phyloP scores from a whole-genome alignment of 768 basidiomycete genomes.

The Porpolomopsis calyptriformis region DNA sequence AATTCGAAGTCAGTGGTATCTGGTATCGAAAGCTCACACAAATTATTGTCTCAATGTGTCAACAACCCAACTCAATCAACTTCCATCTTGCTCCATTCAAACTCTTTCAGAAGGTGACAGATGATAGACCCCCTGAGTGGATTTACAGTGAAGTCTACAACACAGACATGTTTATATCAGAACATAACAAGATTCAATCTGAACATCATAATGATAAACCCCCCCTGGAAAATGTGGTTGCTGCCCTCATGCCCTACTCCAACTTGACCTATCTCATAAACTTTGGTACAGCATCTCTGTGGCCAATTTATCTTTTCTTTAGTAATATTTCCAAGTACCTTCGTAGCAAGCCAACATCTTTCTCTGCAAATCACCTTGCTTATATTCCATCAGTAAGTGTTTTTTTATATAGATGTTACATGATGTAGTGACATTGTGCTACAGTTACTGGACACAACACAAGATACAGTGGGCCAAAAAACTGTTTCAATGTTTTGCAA shows the following conservation, averaged over 20 bases:
- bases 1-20: no score
- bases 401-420: no score
- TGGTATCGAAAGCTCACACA: no score
- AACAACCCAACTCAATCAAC: no score
- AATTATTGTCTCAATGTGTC: no score
- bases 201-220: conserved; percentile 9
- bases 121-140: conserved; percentile 14
- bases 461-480: no score
- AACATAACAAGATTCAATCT: conserved; percentile 13
- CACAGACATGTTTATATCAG: conserved; percentile 10
- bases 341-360: conserved; percentile 17
- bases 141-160: conserved; percentile 14
- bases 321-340: conserved; percentile 33
- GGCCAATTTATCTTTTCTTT: no score
- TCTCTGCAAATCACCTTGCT: conserved; percentile 24
- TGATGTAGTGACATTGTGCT: not conserved
- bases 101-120: no score
- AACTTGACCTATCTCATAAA: no score
- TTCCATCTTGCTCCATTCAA: no score
- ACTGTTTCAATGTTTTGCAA: no score
- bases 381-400: conserved; percentile 29
- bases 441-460: conserved; percentile 6
- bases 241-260: conserved; percentile 16
- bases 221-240: conserved; percentile 16
- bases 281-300: no score